Evolutionary conservation across 176 grass and related monocot genomes (phyloP).

Genomic region (Hyparrhenia diplandra): DNA sequence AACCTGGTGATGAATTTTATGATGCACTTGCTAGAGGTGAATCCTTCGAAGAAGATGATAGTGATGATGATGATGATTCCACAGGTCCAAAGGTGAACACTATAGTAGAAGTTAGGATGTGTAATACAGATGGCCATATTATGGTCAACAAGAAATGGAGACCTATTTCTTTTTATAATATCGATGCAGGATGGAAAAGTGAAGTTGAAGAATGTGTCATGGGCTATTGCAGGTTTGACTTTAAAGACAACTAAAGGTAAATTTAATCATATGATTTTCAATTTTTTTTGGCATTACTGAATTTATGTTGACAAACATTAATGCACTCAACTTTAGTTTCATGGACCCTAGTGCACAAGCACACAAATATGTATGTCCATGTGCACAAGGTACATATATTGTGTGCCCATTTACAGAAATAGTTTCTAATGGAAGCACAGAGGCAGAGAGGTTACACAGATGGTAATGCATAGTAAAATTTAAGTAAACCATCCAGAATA

Average conservation of each 20-base stretch:
- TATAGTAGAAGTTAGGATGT: slow-evolving; percentile 16
- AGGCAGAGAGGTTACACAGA: background rate
- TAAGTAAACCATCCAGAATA: background rate
- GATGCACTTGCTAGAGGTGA: slow-evolving; percentile 76
- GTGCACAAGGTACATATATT: background rate
- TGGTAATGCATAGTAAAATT: background rate
- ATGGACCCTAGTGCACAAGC: background rate
- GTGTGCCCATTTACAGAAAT: background rate
- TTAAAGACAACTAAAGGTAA: slow-evolving; percentile 73
- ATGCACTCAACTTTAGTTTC: background rate
- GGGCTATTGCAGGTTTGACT: slow-evolving; percentile 84
- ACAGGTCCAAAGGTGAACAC: slow-evolving; percentile 37
- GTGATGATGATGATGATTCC: slow-evolving; percentile 53
- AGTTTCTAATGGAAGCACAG: background rate
- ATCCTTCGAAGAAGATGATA: slow-evolving; percentile 83
- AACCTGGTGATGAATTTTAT: slow-evolving; percentile 82
- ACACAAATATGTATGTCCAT: background rate
- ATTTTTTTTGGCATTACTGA: background rate
- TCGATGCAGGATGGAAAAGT: slow-evolving; percentile 60
- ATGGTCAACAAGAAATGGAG: background rate
- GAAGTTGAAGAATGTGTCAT: slow-evolving; percentile 92
- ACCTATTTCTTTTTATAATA: slow-evolving; percentile 19
- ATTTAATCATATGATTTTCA: slow-evolving; percentile 4
- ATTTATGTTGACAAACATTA: background rate
- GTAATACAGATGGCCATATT: background rate